These are phyloP conservation scores for Diphasiastrum complanatum DNA, from an alignment of 83 land plant species.

Conservation along the genomic window DNA sequence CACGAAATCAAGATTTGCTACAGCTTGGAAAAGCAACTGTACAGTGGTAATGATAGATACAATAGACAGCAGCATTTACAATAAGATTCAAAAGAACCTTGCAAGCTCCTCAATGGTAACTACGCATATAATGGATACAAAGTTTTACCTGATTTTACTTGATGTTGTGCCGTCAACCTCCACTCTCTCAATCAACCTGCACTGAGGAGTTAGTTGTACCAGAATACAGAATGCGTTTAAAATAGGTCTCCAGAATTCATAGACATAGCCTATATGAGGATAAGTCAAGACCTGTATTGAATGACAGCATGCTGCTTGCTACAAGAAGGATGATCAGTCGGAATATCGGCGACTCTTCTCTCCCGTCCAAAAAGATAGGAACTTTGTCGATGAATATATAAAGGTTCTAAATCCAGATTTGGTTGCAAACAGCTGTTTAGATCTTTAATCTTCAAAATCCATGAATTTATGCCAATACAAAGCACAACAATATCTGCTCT, in stretches of 20 bases:
- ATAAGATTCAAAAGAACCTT: too few species aligned
- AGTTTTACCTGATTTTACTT: constrained; percentile 60
- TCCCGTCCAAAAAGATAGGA: constrained; percentile 99
- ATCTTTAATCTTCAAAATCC: too few species aligned
- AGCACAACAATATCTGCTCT: too few species aligned
- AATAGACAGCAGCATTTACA: too few species aligned
- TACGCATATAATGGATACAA: background rate
- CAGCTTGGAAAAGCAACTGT: too few species aligned
- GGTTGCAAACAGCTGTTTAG: too few species aligned
- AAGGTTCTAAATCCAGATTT: too few species aligned
- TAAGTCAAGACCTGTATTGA: constrained; percentile 93
- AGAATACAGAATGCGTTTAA: constrained; percentile 1
- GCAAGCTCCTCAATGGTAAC: background rate
- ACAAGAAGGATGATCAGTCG: constrained; percentile 98
- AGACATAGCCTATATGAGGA: too few species aligned
- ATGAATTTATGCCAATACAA: too few species aligned
- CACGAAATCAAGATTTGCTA: too few species aligned
- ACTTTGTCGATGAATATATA: constrained; percentile 93
- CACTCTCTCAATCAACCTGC: constrained; percentile 81
- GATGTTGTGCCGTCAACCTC: constrained; percentile 57
- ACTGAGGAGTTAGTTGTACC: background rate
- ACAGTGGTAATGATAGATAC: too few species aligned
- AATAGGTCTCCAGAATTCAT: constrained; percentile 3
- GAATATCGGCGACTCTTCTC: constrained; percentile 91
- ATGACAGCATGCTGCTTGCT: constrained; percentile 99